Conservation (phyloP, 495 filamentous ascomycete species). For the Tuber indicum region DNA sequence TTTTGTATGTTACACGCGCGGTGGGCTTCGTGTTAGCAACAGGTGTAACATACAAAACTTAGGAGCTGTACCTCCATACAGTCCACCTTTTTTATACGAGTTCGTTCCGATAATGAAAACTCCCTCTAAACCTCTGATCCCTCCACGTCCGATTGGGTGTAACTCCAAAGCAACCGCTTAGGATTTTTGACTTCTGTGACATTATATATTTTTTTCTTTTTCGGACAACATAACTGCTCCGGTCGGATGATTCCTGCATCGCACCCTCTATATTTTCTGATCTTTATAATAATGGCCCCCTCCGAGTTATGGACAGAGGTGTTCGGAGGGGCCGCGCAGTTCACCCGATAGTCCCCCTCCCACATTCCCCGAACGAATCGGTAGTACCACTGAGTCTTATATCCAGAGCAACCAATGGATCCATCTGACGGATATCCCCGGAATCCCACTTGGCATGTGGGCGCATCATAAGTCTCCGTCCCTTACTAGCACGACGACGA, state of each 20-base stretch:
- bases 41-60: no score
- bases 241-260: background rate
- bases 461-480: background rate
- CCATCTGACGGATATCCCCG: background rate
- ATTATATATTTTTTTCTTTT: background rate
- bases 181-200: background rate
- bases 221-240: background rate
- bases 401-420: background rate
- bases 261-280: background rate
- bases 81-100: background rate
- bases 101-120: background rate
- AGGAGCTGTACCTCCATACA: no score
- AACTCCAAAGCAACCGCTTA: background rate
- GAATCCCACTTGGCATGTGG: background rate
- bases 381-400: background rate
- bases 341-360: background rate
- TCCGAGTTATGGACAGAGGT: background rate
- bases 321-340: background rate
- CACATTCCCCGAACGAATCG: background rate
- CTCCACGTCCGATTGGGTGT: background rate
- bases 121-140: background rate
- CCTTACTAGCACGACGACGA: background rate
- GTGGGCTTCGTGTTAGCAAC: no score
- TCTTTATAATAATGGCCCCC: background rate
- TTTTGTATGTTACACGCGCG: no score